Conservation (phyloP, 1,139 yeast species). For the Hyphopichia burtonii region DNA sequence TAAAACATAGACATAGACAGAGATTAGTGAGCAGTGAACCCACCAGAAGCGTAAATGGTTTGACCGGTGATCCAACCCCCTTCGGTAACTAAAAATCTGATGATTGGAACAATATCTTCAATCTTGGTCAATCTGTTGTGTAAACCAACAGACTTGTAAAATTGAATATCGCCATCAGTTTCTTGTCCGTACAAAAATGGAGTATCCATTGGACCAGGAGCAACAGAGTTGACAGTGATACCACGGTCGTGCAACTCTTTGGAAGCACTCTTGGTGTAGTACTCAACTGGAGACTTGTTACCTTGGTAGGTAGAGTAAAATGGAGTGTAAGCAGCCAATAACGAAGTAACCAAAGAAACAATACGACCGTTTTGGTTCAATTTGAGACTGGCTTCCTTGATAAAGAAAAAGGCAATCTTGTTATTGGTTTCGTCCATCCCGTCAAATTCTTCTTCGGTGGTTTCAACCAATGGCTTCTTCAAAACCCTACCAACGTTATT, state of each 20-base stretch:
- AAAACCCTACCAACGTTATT: conserved; percentile 67
- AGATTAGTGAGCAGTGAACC: conserved; percentile 53
- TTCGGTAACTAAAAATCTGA: conserved; percentile 59
- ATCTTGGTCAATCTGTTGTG: conserved; percentile 55
- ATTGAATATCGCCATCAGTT: conserved; percentile 49
- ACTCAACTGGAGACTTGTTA: conserved; percentile 61
- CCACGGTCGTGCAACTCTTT: conserved; percentile 51
- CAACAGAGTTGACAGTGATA: conserved; percentile 57
- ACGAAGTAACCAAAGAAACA: conserved; percentile 58
- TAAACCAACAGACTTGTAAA: conserved; percentile 50
- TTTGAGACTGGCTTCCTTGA: conserved; percentile 54
- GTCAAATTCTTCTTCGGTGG: conserved; percentile 54
- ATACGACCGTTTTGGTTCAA: conserved; percentile 55
- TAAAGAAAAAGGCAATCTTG: conserved; percentile 60
- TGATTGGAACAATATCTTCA: conserved; percentile 62
- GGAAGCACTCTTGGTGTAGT: conserved; percentile 54
- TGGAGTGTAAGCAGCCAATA: conserved; percentile 65
- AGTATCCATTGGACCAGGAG: conserved; percentile 75
- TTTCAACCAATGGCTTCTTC: conserved; percentile 55
- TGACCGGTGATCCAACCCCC: conserved; percentile 74
- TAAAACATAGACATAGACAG: not conserved
- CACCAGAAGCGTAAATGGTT: conserved; percentile 63
- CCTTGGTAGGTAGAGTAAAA: conserved; percentile 60
- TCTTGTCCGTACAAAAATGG: conserved; percentile 68
- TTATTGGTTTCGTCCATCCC: conserved; percentile 52